Percentiles rank a stretch among this genome's conserved stretches.
Conservation (phyloP, 148 eudicot species). For the Rhododendron molle region DNA sequence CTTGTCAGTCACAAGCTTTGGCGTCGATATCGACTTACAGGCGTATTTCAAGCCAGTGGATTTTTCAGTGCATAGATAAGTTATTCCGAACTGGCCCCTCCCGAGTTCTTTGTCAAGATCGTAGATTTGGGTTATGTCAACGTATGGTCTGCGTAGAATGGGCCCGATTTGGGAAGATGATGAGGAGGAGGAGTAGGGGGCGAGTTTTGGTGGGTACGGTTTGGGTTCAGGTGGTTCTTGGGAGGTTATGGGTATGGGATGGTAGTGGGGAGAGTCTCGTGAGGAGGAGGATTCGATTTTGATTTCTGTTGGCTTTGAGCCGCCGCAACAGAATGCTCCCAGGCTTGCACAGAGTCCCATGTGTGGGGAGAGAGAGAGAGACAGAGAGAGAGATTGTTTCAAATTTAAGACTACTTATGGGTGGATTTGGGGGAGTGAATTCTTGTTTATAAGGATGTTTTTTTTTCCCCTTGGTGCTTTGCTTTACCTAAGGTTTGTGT, state of each 20-base stretch:
- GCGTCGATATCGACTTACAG: slow-evolving; percentile 69
- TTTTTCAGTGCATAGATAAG: slow-evolving; percentile 61
- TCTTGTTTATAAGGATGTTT: background rate
- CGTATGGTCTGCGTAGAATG: slow-evolving; percentile 47
- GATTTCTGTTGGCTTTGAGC: slow-evolving; percentile 24
- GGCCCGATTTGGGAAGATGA: slow-evolving; percentile 23
- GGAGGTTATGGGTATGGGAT: background rate
- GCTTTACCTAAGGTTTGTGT: background rate
- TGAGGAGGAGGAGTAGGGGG: background rate
- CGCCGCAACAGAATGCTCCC: background rate
- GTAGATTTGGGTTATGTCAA: slow-evolving; percentile 47
- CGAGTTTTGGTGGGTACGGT: background rate
- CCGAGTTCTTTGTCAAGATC: slow-evolving; percentile 62
- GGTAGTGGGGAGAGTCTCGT: slow-evolving; percentile 13
- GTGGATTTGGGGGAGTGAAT: background rate
- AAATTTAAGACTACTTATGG: background rate
- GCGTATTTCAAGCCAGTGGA: slow-evolving; percentile 55
- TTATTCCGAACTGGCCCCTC: slow-evolving; percentile 81
- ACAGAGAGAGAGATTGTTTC: background rate
- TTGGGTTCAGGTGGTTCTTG: slow-evolving; percentile 7
- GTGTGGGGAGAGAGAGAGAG: background rate
- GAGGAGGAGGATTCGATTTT: slow-evolving; percentile 35
- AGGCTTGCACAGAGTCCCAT: slow-evolving; percentile 3
- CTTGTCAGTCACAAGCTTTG: slow-evolving; percentile 43
- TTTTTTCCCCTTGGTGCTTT: background rate